Base-by-base conservation (phyloP, 441 rosid genomes). In the Mallotus japonicus region DNA sequence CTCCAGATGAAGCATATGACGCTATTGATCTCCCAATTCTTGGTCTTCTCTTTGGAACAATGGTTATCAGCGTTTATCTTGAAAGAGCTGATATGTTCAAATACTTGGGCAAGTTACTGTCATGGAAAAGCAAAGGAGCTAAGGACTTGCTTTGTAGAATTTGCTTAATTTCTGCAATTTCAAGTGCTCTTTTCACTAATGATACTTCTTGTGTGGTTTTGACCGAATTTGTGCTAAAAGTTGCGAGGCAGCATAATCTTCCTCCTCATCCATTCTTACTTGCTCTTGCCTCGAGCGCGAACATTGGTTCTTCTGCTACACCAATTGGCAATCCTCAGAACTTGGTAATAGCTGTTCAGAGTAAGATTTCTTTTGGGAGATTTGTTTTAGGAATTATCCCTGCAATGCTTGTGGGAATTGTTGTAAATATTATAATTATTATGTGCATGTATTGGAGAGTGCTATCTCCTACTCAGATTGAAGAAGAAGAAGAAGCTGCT, bases 141-240 rank as follows among this genome's bases (percentile, higher is more conserved):
- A 90, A 81, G 74, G 97, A 93, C 71, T 79, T 93, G 72, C 61
- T 93, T 0, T 87, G 84, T 61, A 58, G 97, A 40, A 76, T 93
- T 28, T 87, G 93, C 75, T n/a, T 91, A 65, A 69, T 91, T 37
- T 90, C 96, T 17, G 96, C 96, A 0, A 76, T 88, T 59, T 84
- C 97, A 14, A 90, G 98, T 50, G 92, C 96, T 40, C 78, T 91
- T 22, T 91, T 91, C 87, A 93, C 96, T 17, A 93, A 93, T 16
- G 97, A 93, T n/a, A 93, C 96, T 0, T 75, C 84, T 37, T 91
- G 97, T 75, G 88, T 92, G 6, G 85, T 94, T 11, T 73, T 92
- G 77, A 94, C 95, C 1, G 92, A 94, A 70, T 89, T 90, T 67
- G 91, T 94, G 0, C 44, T 94, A 70, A 90, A 88, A 84, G 76